Evolutionary conservation across 176 grass and related monocot genomes (phyloP), one percentile per base, ranked within the genome.

Genomic region (Oryza nivara): DNA sequence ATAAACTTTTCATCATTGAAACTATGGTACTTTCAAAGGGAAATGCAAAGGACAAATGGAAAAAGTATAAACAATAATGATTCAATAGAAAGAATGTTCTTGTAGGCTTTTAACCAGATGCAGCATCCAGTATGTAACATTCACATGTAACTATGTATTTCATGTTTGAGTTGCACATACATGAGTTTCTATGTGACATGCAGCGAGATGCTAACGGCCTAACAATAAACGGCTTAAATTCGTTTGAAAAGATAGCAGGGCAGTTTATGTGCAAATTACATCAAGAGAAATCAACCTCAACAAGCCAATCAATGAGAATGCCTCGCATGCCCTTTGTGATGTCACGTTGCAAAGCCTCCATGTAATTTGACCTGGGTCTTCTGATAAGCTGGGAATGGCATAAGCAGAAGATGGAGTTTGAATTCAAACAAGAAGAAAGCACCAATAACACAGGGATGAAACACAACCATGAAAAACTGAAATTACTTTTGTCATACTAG

Each of bases 261-360:
- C 10, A 66, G 64, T 67, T 34, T 40, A 72, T 68, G 32, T 28
- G 70, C 75, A 69, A 76, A 85, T 2, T 58, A 82, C 26, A 60
- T 70, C 52, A 77, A n/a, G 0, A 86, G 46, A 60, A 74, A 67
- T 47, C 56, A 47, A 94, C 90, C 90, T 88, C 90, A 71, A 94
- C 85, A 88, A 94, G 92, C 90, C 92, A 94, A 75, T 94, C 92
- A 74, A 92, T 81, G 25, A 94, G 82, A 83, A 92, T 74, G 60
- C 85, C 85, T 41, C 90, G 88, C 90, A 90, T 92, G 74, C 72
- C 51, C 75, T 68, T 68, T 69, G 61, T 83, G 75, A 90, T 87
- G 61, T 90, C 84, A 61, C 26, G 51, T 45, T 90, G 88, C 80
- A 90, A 69, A 83, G 63, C 35, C 49, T 90, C 84, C 80, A 90